Evolutionary conservation across 1,139 yeast genomes (phyloP).

Genomic region (Protomyces pachydermus): DNA sequence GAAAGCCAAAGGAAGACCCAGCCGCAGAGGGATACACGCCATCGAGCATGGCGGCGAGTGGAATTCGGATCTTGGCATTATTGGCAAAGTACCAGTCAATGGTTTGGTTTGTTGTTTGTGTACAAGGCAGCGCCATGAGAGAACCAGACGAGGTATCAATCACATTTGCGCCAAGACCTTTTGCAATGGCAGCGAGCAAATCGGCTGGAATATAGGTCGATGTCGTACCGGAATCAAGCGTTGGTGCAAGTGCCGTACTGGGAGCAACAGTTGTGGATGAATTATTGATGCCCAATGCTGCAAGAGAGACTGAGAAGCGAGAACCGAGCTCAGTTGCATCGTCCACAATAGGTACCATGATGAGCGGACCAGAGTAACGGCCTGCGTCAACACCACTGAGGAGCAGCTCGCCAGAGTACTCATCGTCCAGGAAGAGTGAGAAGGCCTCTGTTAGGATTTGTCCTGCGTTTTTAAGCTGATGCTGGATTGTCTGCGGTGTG

Average conservation of each 20-base stretch:
- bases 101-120: conserved; percentile 30
- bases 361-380: conserved; percentile 48
- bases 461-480: conserved; percentile 22
- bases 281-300: conserved; percentile 23
- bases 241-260: conserved; percentile 24
- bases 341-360: conserved; percentile 32
- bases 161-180: conserved; percentile 41
- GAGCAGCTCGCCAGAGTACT: conserved; percentile 46
- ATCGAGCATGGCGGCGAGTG: conserved; percentile 32
- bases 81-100: conserved; percentile 43
- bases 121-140: conserved; percentile 33
- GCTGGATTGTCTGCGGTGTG: conserved; percentile 23
- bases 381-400: conserved; percentile 58
- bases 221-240: conserved; percentile 65
- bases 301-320: conserved; percentile 29
- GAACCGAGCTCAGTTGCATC: conserved; percentile 3
- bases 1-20: background rate
- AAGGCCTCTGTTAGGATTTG: conserved; percentile 17
- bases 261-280: conserved; percentile 6
- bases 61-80: conserved; percentile 44
- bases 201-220: conserved; percentile 48
- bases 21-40: conserved; percentile 23
- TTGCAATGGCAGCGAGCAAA: conserved; percentile 43
- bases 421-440: conserved; percentile 45
- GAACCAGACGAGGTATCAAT: conserved; percentile 32